phyloP scores from a whole-genome alignment of 495 filamentous ascomycete species.

The Trypethelium eluteriae region DNA sequence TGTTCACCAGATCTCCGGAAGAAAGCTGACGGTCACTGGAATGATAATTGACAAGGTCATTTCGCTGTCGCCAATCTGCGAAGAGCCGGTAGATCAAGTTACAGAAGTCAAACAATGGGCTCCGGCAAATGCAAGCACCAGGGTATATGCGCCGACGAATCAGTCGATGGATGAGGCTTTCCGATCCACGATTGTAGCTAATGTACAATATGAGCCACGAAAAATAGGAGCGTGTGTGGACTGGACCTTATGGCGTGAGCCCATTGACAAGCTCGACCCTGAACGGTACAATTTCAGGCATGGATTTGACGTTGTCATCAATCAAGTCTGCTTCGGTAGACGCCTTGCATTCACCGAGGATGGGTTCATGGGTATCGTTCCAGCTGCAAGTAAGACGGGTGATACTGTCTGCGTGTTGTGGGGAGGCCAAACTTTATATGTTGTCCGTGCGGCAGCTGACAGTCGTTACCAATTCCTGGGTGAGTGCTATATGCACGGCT shows the following conservation, averaged over 20 bases:
- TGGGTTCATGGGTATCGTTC: neutral
- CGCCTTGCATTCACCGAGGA: constrained; percentile 1
- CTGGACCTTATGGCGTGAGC: neutral
- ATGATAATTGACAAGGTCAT: neutral
- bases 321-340: neutral
- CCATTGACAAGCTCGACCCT: neutral
- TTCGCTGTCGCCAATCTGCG: neutral
- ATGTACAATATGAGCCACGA: neutral
- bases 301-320: neutral
- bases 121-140: neutral
- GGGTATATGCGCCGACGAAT: neutral
- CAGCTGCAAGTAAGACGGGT: neutral
- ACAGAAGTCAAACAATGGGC: neutral
- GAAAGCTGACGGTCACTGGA: neutral
- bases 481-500: constrained; percentile 3
- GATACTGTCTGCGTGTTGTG: neutral
- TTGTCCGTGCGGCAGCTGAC: neutral
- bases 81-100: neutral
- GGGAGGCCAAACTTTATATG: neutral
- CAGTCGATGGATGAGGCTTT: constrained; percentile 1
- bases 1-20: neutral
- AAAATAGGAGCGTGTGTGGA: neutral
- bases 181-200: neutral
- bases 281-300: neutral
- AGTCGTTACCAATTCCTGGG: neutral